Conservation (phyloP, 805 yeast genomes). For the Kockiozyma suomiensis region DNA sequence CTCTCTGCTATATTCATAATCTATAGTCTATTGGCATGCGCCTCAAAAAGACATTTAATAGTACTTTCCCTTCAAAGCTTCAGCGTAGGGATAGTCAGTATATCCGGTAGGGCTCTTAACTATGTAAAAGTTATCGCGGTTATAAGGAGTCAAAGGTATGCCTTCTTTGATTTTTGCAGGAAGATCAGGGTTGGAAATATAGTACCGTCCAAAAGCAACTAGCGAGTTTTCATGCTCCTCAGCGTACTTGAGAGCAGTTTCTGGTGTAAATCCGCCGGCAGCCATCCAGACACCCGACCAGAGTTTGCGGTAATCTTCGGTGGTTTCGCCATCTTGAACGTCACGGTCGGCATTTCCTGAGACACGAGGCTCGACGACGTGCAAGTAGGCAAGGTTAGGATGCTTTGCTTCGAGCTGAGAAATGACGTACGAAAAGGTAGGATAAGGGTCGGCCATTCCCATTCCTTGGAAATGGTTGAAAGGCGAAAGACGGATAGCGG, state of each 20-base stretch:
- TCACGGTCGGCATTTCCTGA: constrained; percentile 34
- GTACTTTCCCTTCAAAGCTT: constrained; percentile 20
- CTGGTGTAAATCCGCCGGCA: constrained; percentile 35
- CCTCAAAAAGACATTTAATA: not conserved
- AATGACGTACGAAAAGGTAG: constrained; percentile 49
- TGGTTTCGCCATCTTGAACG: constrained; percentile 4
- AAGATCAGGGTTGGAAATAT: constrained; percentile 60
- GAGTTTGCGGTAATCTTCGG: constrained; percentile 10
- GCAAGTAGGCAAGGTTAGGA: constrained; percentile 47
- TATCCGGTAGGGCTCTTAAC: constrained; percentile 20
- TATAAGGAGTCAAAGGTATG: constrained; percentile 48
- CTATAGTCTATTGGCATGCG: constrained; percentile 46
- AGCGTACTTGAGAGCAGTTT: constrained; percentile 23
- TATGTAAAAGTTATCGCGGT: constrained; percentile 53
- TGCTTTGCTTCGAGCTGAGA: constrained; percentile 49
- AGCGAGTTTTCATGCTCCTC: constrained; percentile 27
- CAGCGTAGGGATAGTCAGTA: constrained; percentile 12
- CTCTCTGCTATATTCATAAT: constrained; percentile 43
- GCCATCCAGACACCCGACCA: constrained; percentile 34
- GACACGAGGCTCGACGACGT: constrained; percentile 53
- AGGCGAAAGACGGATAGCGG: constrained; percentile 47
- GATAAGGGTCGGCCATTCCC: constrained; percentile 40
- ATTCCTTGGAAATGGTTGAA: constrained; percentile 43
- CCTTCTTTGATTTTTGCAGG: constrained; percentile 50
- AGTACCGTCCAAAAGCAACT: constrained; percentile 53